A percentile compares a stretch with the other conserved stretches of the same genome.
These are phyloP conservation scores for Cicer cuneatum DNA, from an alignment of 306 rosid genomes.

Conservation along the genomic window DNA sequence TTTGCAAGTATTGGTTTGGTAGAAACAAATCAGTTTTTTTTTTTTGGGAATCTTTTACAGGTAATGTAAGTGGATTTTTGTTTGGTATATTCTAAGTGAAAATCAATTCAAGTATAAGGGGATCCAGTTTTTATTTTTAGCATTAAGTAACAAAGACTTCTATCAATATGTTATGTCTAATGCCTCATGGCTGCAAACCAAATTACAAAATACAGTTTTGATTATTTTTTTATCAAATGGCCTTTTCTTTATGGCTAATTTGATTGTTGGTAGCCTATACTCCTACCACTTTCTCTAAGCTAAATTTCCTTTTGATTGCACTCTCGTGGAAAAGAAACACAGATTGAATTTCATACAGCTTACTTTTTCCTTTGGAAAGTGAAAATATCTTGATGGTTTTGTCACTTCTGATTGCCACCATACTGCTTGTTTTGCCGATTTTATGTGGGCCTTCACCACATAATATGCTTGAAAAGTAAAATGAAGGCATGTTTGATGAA, in stretches of 20 bases:
- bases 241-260: background rate
- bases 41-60: conserved; percentile 1
- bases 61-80: conserved; percentile 16
- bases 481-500: conserved; percentile 30
- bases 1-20: background rate
- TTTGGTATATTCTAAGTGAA: background rate
- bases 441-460: conserved; percentile 3
- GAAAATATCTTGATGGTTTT: conserved; percentile 1
- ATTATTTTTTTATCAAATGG: background rate
- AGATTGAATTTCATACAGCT: background rate
- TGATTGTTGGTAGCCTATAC: background rate
- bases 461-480: conserved; percentile 33
- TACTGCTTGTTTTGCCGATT: conserved; percentile 21
- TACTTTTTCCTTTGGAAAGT: background rate
- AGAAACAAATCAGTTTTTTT: background rate
- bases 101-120: background rate
- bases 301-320: conserved; percentile 4
- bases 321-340: background rate
- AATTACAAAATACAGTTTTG: conserved; percentile 19
- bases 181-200: conserved; percentile 5
- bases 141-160: background rate
- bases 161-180: conserved; percentile 10
- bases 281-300: background rate
- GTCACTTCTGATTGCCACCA: background rate
- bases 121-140: background rate